Percentiles rank a stretch among this genome's conserved stretches.
phyloP scores from a whole-genome alignment of 345 rosid species.

The Gossypium turneri region DNA sequence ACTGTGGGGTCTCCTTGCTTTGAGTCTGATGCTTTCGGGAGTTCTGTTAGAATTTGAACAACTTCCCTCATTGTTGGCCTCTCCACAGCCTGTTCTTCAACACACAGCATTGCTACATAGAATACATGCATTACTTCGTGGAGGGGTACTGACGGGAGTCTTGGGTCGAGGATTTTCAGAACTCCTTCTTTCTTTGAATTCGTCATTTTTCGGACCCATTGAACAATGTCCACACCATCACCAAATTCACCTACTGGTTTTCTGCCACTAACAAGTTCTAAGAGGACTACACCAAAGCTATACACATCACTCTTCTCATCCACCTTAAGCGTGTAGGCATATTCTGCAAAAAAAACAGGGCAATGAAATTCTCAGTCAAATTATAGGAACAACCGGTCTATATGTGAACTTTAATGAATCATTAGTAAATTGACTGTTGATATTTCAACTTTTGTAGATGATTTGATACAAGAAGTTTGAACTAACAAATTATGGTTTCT shows the following conservation, averaged over 20 bases:
- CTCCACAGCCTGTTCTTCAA: conserved; percentile 93
- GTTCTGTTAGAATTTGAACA: conserved; percentile 42
- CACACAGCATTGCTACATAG: conserved; percentile 96
- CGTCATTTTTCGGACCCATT: conserved; percentile 89
- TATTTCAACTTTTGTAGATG: not conserved
- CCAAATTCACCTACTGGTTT: conserved; percentile 96
- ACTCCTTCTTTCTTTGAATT: conserved; percentile 83
- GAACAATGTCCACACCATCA: conserved; percentile 95
- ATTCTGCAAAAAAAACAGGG: conserved; percentile 46
- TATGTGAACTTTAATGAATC: not conserved
- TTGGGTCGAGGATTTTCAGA: conserved; percentile 68
- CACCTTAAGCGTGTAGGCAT: conserved; percentile 91
- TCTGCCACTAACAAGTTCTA: conserved; percentile 75
- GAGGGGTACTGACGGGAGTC: conserved; percentile 77
- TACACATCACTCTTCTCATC: conserved; percentile 99
- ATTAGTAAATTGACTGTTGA: not conserved
- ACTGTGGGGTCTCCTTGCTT: conserved; percentile 36
- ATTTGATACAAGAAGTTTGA: not conserved
- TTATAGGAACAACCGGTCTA: not conserved
- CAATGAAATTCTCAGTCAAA: conserved; percentile 12
- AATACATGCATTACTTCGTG: conserved; percentile 84
- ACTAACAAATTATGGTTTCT: conserved; percentile 8
- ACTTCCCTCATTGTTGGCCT: too few species aligned
- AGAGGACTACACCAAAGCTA: conserved; percentile 90
- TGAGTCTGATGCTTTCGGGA: conserved; percentile 53